These are phyloP conservation scores for Penicillium crustosum DNA, from an alignment of 2,329 filamentous ascomycete genomes.

Conservation along the genomic window DNA sequence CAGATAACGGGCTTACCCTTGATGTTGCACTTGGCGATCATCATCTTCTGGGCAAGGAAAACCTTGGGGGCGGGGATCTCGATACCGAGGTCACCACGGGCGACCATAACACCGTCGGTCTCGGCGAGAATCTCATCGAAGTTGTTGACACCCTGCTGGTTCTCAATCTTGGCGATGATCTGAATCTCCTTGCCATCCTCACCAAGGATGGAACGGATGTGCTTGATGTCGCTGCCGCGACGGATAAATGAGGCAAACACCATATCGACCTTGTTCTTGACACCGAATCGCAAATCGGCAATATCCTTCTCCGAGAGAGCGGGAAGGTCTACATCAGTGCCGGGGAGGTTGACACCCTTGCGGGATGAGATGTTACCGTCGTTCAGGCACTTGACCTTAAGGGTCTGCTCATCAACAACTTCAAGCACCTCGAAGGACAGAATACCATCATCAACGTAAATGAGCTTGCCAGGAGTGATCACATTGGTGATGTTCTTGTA, in stretches of 20 bases:
- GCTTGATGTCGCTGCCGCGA: constrained; percentile 83
- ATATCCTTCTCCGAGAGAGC: constrained; percentile 98
- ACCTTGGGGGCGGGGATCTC: constrained; percentile 98
- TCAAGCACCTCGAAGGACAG: constrained; percentile 92
- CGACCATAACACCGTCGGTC: constrained; percentile 99
- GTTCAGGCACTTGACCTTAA: constrained; percentile 86
- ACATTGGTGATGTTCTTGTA: constrained; percentile 99
- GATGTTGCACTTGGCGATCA: constrained; percentile 99
- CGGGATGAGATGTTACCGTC: constrained; percentile 98
- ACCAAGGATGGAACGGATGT: constrained; percentile 89
- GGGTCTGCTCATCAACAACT: constrained; percentile 82
- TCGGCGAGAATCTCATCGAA: constrained; percentile 94
- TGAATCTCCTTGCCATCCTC: constrained; percentile 93
- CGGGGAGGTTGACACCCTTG: constrained; percentile 98
- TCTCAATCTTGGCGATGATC: constrained; percentile 99
- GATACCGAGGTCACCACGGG: constrained; percentile 96
- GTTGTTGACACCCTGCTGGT: constrained; percentile 99
- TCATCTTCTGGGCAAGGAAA: constrained; percentile 99
- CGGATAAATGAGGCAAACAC: constrained; percentile 98
- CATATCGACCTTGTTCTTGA: constrained; percentile 99
- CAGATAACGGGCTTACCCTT: constrained; percentile 98
- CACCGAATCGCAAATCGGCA: constrained; percentile 87
- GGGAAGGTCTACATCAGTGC: constrained; percentile 97
- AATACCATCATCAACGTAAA: constrained; percentile 98
- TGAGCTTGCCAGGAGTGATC: constrained; percentile 83